Conservation (phyloP, 192 early-diverging fungal species). For the Mortierella antarctica region DNA sequence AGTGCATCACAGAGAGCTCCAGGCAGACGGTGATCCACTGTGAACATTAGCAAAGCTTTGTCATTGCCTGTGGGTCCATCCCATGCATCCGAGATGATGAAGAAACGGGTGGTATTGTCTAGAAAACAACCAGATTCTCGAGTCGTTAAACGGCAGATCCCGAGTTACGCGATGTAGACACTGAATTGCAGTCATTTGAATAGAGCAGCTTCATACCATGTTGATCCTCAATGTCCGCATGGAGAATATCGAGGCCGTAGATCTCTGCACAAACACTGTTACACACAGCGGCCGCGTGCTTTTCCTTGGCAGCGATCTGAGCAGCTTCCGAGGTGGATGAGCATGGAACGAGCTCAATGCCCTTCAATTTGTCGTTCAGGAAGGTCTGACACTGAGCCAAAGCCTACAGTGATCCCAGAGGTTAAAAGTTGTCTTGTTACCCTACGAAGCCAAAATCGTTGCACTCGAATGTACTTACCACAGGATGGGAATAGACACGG, state of each 20-base stretch:
- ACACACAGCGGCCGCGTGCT: slow-evolving; percentile 83
- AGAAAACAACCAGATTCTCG: neutral
- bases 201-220: slow-evolving; percentile 57
- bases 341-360: slow-evolving; percentile 78
- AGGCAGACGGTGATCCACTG: slow-evolving; percentile 89
- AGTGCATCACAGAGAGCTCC: slow-evolving; percentile 89
- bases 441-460: neutral
- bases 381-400: slow-evolving; percentile 86
- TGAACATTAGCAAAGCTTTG: slow-evolving; percentile 87
- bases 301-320: slow-evolving; percentile 83
- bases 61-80: slow-evolving; percentile 76
- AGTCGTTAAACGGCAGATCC: neutral
- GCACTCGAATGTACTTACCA: slow-evolving; percentile 46
- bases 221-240: slow-evolving; percentile 81
- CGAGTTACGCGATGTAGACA: neutral
- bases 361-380: slow-evolving; percentile 76
- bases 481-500: slow-evolving; percentile 80
- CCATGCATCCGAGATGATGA: slow-evolving; percentile 81
- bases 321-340: slow-evolving; percentile 90
- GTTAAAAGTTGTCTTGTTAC: neutral
- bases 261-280: slow-evolving; percentile 81
- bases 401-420: slow-evolving; percentile 56
- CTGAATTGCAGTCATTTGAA: neutral
- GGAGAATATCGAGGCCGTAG: slow-evolving; percentile 82
- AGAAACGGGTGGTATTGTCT: slow-evolving; percentile 95